Base-by-base conservation (phyloP, 1,139 yeast genomes). In the Geotrichum restrictum region DNA sequence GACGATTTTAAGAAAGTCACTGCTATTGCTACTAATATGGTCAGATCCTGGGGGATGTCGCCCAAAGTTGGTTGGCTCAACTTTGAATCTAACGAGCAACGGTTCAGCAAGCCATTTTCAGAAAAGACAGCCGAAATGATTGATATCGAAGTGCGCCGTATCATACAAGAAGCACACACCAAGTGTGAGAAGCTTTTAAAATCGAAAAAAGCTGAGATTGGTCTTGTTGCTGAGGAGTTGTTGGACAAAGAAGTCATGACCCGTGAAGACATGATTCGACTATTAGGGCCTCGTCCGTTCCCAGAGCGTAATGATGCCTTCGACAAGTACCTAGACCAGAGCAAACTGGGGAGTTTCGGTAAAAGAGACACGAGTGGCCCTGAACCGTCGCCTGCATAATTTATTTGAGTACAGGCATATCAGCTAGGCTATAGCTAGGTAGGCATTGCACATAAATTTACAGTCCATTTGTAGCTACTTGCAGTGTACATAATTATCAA, bases 1-100 rank as follows among this genome's bases (percentile, higher is more conserved):
- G 97, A 93, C 68, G 98, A 93, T 69, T 93, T 93, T 75, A 88
- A 89, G 68, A 91, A 93, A 67, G 96, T 93, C 14, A 91, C 98
- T 0, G 80, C 80, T 56, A 87, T 93, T 77, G 98, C 98, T 2
- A 84, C 82, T 57, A 80, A 87, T 22, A 93, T 93, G 98, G 97
- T 93, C 29, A 80, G 89, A 47, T 78, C 83, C 57, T 80, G 88
- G 64, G 98, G 98, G 29, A 89, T 93, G 96, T 86, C 96, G 6
- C 73, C 79, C 43, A 82, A 82, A 68, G 78, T 94, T 53, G 98
- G 98, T 10, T 82, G 88, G 69, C 80, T 91, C 39, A 82, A 88
- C 55, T 88, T 83, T 64, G 87, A 86, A 54, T 78, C 78, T 55
- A 85, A 81, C 57, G 78, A 80, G 59, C 73, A 68, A 18, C 55